Evolutionary conservation across 805 yeast genomes (phyloP).

Genomic region (Saccharomycopsis oosterbeekiorum): DNA sequence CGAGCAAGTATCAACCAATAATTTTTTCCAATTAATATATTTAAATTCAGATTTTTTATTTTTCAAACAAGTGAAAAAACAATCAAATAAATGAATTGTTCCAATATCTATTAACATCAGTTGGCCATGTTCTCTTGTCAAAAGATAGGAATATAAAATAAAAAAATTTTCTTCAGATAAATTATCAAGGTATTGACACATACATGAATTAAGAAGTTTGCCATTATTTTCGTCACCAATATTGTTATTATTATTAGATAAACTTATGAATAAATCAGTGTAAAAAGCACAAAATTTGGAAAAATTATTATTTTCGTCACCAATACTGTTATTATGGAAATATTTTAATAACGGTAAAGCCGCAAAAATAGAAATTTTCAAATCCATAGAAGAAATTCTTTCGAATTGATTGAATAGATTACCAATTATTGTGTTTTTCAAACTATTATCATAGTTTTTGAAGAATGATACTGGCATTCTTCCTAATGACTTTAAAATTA

Average conservation of each 20-base stretch:
- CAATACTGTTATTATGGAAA: not conserved
- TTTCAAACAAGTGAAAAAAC: constrained; percentile 1
- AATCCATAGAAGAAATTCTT: not conserved
- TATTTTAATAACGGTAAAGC: not conserved
- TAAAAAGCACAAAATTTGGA: not conserved
- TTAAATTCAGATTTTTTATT: constrained; percentile 1
- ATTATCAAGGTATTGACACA: not conserved
- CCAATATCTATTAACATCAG: not conserved
- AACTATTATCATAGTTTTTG: not conserved
- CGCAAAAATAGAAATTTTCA: not conserved
- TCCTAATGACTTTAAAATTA: not conserved
- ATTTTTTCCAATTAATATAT: not conserved
- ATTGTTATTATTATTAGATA: not conserved
- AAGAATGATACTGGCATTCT: not conserved
- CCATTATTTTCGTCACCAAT: not conserved
- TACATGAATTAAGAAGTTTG: not conserved
- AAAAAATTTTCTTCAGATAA: not conserved
- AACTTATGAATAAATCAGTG: not conserved
- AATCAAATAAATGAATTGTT: not conserved
- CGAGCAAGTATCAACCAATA: constrained; percentile 6
- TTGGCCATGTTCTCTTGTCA: not conserved
- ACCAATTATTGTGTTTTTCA: not conserved
- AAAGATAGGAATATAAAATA: constrained; percentile 3
- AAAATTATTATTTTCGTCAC: not conserved
- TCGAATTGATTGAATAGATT: not conserved